phyloP scores from a whole-genome alignment of 1,139 yeast species.

The Blastobotrys serpentis region DNA sequence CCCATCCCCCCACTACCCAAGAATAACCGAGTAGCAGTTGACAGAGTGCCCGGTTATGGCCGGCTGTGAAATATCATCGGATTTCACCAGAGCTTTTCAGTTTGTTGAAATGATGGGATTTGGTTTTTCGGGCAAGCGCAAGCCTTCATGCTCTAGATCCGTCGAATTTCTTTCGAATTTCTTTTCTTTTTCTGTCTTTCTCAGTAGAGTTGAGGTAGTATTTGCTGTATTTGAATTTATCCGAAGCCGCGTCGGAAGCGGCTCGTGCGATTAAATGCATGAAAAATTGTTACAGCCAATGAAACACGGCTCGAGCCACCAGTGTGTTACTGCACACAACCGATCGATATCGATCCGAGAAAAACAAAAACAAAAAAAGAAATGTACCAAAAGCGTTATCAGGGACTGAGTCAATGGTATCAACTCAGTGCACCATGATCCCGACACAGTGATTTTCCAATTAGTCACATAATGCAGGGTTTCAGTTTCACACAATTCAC shows the following conservation, averaged over 20 bases:
- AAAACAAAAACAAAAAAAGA: not conserved
- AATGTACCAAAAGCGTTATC: not conserved
- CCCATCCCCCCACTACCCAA: not conserved
- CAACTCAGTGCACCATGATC: no score
- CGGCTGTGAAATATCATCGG: not conserved
- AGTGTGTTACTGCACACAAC: no score
- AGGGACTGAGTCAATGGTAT: no score
- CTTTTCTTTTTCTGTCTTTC: not conserved
- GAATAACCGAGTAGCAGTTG: not conserved
- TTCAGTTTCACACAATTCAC: no score
- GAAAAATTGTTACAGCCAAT: not conserved
- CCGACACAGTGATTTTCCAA: no score
- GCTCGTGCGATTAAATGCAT: not conserved
- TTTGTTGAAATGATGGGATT: no score
- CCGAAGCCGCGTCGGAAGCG: constrained; percentile 3
- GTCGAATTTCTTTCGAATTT: not conserved
- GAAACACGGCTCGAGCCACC: not conserved
- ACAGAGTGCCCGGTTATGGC: not conserved
- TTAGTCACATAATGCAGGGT: no score
- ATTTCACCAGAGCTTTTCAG: no score
- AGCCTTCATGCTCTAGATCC: no score
- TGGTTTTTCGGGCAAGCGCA: no score
- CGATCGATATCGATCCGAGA: no score
- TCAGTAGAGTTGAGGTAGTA: not conserved
- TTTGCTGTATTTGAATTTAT: not conserved